phyloP scores from a whole-genome alignment of 352 stramenopile genomes.

The Pythium rhizo-oryzae region DNA sequence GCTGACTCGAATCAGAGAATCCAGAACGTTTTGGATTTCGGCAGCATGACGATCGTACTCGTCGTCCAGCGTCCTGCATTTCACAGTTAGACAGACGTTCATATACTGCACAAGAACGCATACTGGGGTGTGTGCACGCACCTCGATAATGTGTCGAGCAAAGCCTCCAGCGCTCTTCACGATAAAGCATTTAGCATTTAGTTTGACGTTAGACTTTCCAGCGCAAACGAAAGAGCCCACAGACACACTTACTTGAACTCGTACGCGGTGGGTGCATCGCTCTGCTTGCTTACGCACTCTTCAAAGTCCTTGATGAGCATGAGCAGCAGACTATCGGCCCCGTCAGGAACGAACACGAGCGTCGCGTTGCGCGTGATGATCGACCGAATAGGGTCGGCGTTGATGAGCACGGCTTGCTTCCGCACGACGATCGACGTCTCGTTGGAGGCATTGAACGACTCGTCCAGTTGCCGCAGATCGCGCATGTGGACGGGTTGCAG shows the following conservation, averaged over 20 bases:
- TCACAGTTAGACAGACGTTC: neutral
- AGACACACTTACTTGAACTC: conserved; percentile 36
- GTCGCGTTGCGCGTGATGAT: conserved; percentile 47
- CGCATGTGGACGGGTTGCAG: conserved; percentile 52
- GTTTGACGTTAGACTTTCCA: no score
- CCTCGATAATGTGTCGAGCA: conserved; percentile 32
- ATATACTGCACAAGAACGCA: neutral
- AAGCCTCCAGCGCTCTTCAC: conserved; percentile 29
- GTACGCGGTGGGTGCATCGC: conserved; percentile 23
- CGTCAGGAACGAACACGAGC: conserved; percentile 51
- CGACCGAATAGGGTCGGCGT: conserved; percentile 47
- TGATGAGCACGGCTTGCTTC: conserved; percentile 52
- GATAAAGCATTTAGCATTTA: neutral
- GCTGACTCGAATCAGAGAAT: conserved; percentile 31
- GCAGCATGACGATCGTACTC: conserved; percentile 32
- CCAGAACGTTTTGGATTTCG: conserved; percentile 27
- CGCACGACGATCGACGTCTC: conserved; percentile 42
- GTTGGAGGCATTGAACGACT: conserved; percentile 37
- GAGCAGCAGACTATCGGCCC: conserved; percentile 44
- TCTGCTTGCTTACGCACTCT: conserved; percentile 31
- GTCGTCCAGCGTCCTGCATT: conserved; percentile 22
- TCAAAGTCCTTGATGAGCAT: conserved; percentile 49
- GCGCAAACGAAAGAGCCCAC: neutral
- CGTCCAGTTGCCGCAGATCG: conserved; percentile 46
- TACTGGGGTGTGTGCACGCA: neutral